Conservation (phyloP, 352 stramenopile genomes). For the Phytophthora pinifolia region DNA sequence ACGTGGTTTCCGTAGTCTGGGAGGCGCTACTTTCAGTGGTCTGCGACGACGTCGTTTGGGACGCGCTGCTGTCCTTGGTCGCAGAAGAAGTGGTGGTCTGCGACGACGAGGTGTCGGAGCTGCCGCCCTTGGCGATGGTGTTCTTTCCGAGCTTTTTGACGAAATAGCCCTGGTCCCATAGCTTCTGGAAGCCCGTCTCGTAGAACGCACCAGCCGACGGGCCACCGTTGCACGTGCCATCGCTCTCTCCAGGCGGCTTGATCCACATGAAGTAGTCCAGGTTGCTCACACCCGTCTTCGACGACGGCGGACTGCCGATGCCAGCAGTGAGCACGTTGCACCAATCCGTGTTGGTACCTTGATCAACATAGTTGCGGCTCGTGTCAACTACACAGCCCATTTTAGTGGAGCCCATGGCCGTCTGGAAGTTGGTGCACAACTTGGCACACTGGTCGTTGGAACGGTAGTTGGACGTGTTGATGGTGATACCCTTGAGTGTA, state of each 20-base stretch:
- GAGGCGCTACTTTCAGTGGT: conserved; percentile 17
- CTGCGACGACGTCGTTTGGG: conserved; percentile 10
- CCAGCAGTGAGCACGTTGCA: conserved; percentile 50
- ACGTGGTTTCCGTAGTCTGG: conserved; percentile 6
- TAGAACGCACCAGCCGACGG: conserved; percentile 57
- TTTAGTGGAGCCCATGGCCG: conserved; percentile 25
- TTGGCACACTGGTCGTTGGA: conserved; percentile 32
- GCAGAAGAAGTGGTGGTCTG: conserved; percentile 13
- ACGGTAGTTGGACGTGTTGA: conserved; percentile 78
- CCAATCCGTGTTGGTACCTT: conserved; percentile 37
- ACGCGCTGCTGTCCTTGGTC: conserved; percentile 6
- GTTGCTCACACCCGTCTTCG: conserved; percentile 43
- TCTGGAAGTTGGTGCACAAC: conserved; percentile 45
- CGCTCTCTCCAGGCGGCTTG: conserved; percentile 66
- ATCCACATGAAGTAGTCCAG: conserved; percentile 80
- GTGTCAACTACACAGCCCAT: conserved; percentile 48
- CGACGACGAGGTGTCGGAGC: conserved; percentile 7
- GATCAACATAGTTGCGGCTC: conserved; percentile 35
- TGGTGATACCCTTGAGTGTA: conserved; percentile 44
- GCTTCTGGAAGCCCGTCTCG: conserved; percentile 45
- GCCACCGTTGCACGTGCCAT: conserved; percentile 51
- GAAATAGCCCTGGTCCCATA: conserved; percentile 73
- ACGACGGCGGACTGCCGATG: conserved; percentile 49
- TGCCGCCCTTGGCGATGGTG: conserved; percentile 24
- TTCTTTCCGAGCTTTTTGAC: conserved; percentile 30